Evolutionary conservation across 2,329 filamentous ascomycete species (phyloP), one percentile per base, ranked within the genome.

Genomic region (Penicillium italicum): DNA sequence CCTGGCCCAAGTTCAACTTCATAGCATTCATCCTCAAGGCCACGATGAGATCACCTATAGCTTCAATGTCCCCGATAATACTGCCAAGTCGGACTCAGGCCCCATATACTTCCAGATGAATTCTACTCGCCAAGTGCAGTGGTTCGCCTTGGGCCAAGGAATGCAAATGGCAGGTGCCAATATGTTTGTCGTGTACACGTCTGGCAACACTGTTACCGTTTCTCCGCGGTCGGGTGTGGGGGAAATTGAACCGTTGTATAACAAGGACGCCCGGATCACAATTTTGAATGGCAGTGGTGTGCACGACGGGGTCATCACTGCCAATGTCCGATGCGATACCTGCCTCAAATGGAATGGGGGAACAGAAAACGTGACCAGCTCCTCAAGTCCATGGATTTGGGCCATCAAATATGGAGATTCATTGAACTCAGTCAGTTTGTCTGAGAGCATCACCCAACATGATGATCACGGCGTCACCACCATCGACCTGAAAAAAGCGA

Each of bases 201-300:
- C 76, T 37, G 70, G 70, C 36, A 78, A 80, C 26, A 85, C 84
- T 59, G 80, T 85, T 14, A 86, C 83, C 0, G 61, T 86, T 9
- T 85, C 82, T 58, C 78, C 84, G 1, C 80, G 85, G 22, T 63
- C 69, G 3, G 82, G 79, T 30, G 72, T 64, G 0, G 76, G 77
- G 8, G 75, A 86, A 60, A 59, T 68, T 34, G 70, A 75, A 73
- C 85, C 85, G 0, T 44, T 70, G 26, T 79, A 81, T 69, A 73
- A 70, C 47, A 63, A 69, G 1, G 71, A 75, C 6, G 73, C 75
- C 24, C 70, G 77, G 31, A 69, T 87, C 22, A 75, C 80, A 34
- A 75, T 88, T 4, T 77, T 88, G 2, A 77, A 72, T 0, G 85
- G 85, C 46, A 86, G 82, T 43, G 85, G 85, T 36, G 73, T 88